Percentiles rank a stretch among this genome's conserved stretches.
Evolutionary conservation across 2,329 filamentous ascomycete species (phyloP).

Genomic region (Microcera coccophila): DNA sequence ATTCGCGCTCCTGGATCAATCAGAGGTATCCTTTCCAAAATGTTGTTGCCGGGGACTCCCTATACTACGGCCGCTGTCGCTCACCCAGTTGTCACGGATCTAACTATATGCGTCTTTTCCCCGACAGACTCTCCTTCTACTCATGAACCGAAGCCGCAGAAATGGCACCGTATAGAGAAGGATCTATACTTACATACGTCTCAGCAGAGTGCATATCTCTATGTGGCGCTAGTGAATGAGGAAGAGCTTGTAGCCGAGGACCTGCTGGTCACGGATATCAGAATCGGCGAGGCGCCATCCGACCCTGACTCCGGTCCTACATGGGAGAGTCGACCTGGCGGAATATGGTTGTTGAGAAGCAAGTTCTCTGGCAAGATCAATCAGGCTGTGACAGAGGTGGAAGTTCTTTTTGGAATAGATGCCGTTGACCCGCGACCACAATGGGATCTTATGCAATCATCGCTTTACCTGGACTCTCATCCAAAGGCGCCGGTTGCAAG

Average conservation of each 20-base stretch:
- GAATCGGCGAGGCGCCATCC: conserved; percentile 48
- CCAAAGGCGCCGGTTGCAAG: conserved; percentile 33
- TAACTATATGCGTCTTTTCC: conserved; percentile 28
- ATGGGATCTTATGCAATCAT: conserved; percentile 31
- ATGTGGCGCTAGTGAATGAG: conserved; percentile 59
- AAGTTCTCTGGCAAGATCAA: conserved; percentile 30
- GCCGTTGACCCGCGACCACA: conserved; percentile 31
- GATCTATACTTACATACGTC: conserved; percentile 64
- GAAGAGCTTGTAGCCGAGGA: conserved; percentile 60
- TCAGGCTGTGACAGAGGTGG: conserved; percentile 58
- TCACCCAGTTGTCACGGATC: conserved; percentile 33
- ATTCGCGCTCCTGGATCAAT: no score
- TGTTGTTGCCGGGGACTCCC: no score
- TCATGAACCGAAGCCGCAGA: conserved; percentile 22
- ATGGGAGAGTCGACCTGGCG: conserved; percentile 63
- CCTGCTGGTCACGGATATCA: conserved; percentile 58
- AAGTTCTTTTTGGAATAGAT: conserved; percentile 60
- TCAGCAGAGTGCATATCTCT: conserved; percentile 59
- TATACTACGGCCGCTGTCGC: conserved; percentile 2
- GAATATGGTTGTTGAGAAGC: conserved; percentile 61
- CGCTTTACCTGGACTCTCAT: conserved; percentile 33
- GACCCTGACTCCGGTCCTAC: conserved; percentile 11
- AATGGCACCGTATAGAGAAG: conserved; percentile 64
- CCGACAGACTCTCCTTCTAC: conserved; percentile 19
- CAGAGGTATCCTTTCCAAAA: no score